phyloP scores from a whole-genome alignment of 2,329 filamentous ascomycete genomes.

The Cylindrodendrum hubeiense region DNA sequence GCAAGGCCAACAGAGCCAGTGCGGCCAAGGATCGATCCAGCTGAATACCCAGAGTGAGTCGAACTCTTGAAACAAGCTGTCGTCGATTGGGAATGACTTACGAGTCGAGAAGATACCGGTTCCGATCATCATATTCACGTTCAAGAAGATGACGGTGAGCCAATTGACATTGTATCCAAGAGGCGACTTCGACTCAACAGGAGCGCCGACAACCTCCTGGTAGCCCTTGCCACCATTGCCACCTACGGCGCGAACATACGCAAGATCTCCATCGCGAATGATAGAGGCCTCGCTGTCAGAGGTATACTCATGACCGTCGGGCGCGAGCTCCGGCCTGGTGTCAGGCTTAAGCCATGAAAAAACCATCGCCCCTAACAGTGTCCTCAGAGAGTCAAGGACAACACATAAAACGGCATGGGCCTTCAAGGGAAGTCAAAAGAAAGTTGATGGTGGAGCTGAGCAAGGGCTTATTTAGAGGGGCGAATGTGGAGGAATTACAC shows the following conservation, averaged over 20 bases:
- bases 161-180: conserved; percentile 69
- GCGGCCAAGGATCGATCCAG: conserved; percentile 67
- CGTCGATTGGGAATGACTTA: conserved; percentile 49
- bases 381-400: not conserved
- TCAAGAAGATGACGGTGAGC: conserved; percentile 68
- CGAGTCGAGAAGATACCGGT: conserved; percentile 74
- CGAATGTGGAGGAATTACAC: not conserved
- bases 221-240: conserved; percentile 63
- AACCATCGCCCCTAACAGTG: too few species aligned
- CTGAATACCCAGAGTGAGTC: conserved; percentile 48
- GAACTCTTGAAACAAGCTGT: not conserved
- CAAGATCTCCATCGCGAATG: conserved; percentile 24
- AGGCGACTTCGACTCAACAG: conserved; percentile 68
- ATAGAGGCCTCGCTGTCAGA: not conserved
- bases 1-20: conserved; percentile 73
- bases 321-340: not conserved
- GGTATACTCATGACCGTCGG: not conserved
- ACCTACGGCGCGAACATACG: conserved; percentile 27
- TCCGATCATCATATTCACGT: conserved; percentile 72
- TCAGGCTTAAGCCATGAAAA: not conserved
- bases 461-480: not conserved
- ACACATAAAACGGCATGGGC: not conserved
- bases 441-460: not conserved
- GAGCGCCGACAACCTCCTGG: conserved; percentile 71
- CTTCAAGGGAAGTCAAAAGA: not conserved